Percentiles rank a stretch among this genome's conserved stretches.
These are phyloP conservation scores for Sindora glabra DNA, from an alignment of 306 rosid genomes.

Conservation along the genomic window DNA sequence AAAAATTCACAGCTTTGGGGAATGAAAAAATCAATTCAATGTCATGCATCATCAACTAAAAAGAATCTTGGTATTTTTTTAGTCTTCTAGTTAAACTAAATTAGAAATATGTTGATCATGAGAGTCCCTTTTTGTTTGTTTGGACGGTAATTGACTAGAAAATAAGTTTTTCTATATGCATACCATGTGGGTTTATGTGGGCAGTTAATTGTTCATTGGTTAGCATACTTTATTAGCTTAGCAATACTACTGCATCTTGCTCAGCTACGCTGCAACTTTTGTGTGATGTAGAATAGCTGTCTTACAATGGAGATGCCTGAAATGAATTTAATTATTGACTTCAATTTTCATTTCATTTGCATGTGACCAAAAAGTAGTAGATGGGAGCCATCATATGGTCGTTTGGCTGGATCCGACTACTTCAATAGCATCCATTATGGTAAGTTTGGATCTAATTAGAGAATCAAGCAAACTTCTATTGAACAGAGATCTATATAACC, in stretches of 20 bases:
- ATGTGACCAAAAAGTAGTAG: slow-evolving; percentile 48
- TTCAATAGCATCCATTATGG: slow-evolving; percentile 64
- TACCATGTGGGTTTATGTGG: neutral
- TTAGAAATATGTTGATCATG: neutral
- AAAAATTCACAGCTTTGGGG: neutral
- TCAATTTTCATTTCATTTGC: slow-evolving; percentile 24
- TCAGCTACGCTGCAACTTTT: slow-evolving; percentile 1
- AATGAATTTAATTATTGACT: slow-evolving; percentile 16
- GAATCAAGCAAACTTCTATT: slow-evolving; percentile 9
- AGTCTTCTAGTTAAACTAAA: neutral
- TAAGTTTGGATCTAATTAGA: slow-evolving; percentile 30
- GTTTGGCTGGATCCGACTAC: slow-evolving; percentile 82
- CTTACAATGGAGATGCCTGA: slow-evolving; percentile 7
- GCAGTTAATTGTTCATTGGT: neutral
- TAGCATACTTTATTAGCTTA: neutral
- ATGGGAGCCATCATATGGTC: slow-evolving; percentile 83
- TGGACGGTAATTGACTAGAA: neutral
- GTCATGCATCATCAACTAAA: neutral
- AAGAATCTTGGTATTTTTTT: neutral
- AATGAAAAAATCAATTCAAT: neutral
- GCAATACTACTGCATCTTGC: neutral
- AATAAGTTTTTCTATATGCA: neutral
- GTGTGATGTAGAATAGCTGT: slow-evolving; percentile 1
- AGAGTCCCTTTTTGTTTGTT: neutral
- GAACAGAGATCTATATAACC: neutral